Conservation (phyloP, 2,329 filamentous ascomycete genomes). For the Colletotrichum godetiae region DNA sequence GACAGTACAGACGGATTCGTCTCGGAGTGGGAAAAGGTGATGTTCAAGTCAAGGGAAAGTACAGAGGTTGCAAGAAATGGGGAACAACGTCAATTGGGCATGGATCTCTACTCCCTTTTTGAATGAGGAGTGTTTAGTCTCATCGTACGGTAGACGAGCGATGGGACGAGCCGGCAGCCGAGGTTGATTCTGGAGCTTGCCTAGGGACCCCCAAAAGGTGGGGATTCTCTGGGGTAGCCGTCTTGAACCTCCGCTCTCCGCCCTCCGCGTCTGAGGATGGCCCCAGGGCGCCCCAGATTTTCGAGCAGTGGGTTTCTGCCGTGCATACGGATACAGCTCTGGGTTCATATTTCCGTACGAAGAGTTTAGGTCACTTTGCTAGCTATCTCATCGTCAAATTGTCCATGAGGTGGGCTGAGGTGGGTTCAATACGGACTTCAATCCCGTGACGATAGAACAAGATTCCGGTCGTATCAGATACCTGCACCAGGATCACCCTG, state of each 20-base stretch:
- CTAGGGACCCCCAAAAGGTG: conserved; percentile 26
- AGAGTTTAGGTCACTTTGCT: no score
- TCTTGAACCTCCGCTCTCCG: conserved; percentile 30
- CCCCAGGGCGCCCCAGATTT: conserved; percentile 3
- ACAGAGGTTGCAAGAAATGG: neutral
- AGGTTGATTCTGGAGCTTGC: conserved; percentile 33
- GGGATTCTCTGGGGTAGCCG: conserved; percentile 35
- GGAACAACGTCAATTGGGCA: neutral
- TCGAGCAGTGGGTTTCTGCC: neutral
- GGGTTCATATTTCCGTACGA: no score
- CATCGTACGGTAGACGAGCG: conserved; percentile 25
- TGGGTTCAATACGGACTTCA: neutral
- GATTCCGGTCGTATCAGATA: neutral
- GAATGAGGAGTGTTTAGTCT: conserved; percentile 22
- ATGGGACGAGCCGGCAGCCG: conserved; percentile 30
- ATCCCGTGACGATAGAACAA: neutral
- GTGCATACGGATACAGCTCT: no score
- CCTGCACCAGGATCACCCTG: neutral
- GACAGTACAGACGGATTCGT: neutral
- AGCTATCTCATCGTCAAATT: neutral
- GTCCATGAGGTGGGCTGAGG: neutral
- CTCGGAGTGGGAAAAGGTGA: neutral
- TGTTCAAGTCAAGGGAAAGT: neutral
- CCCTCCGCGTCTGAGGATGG: conserved; percentile 24
- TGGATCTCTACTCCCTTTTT: conserved; percentile 18